Base-by-base conservation (phyloP, 2,329 filamentous ascomycete species). In the Neofusicoccum umdonicola region DNA sequence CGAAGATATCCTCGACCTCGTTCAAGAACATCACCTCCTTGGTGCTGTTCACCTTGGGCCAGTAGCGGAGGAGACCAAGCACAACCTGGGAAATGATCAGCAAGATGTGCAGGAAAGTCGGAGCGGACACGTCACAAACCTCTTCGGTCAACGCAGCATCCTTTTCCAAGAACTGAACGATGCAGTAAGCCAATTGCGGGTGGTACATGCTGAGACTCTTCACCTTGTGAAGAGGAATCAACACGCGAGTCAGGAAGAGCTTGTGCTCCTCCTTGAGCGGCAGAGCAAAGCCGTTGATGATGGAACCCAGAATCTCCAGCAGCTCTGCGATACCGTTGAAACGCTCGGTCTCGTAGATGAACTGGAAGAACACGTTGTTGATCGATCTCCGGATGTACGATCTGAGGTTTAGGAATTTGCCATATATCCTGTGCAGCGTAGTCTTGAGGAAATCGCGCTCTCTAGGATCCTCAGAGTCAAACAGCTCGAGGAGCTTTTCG, bases 171-270 rank as follows among this genome's bases (percentile, higher is more conserved):
- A 99, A 99, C 76, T 99, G 95, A 48, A 99, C 95, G 71, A 99
- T 99, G 77, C 95, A 99, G 78, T 99, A 99, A 35, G 95, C 95
- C 73, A 99, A 83, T 77, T 99, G 95, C 60, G 95, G 95, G 77
- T 99, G 95, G 74, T 99, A 99, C 95, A 99, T 98, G 90, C 94
- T 98, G 74, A 99, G 81, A 78, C 94, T 96, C 84, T 98, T 99
- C 73, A 96, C 93, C 79, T 99, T 99, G 84, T 99, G 95, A 69
- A 99, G 81, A 35, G 95, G 95, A 65, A 99, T 87, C 69, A 99
- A 82, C 15, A 97, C 94, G 65, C 95, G 85, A 1, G 95, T 99
- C 68, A 99, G 82, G 83, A 99, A 99, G 34, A 98, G 87, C 81
- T 99, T 99, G 82, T 99, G 95, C 76, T 99, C 95, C 75, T 99